These are phyloP conservation scores for Polygonum maritimum DNA, from an alignment of 148 eudicot genomes.

Conservation along the genomic window DNA sequence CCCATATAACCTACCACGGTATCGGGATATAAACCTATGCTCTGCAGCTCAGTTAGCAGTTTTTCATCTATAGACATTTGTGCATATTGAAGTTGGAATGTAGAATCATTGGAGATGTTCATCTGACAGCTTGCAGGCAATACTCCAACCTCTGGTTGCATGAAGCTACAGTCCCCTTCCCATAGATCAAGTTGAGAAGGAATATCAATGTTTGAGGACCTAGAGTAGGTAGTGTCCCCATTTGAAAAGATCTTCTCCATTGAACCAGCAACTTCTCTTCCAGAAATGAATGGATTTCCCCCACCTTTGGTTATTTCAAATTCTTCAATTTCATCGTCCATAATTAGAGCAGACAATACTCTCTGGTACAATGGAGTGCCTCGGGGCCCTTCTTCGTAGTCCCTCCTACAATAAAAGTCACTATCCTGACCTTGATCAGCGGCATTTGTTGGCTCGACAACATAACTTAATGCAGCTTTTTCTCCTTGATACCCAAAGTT, in stretches of 20 bases:
- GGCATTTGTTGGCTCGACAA: conserved; percentile 28
- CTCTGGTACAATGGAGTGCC: conserved; percentile 61
- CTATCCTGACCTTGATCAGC: conserved; percentile 33
- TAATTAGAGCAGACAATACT: conserved; percentile 81
- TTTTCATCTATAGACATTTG: conserved; percentile 54
- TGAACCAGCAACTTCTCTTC: conserved; percentile 24
- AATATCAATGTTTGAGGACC: conserved; percentile 31
- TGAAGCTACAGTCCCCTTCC: conserved; percentile 29
- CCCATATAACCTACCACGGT: conserved; percentile 50
- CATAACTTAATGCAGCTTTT: conserved; percentile 23
- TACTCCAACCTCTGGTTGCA: conserved; percentile 31
- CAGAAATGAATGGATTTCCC: conserved; percentile 18
- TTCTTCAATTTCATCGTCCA: conserved; percentile 70
- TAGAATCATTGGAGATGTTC: conserved; percentile 30
- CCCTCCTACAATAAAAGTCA: conserved; percentile 30
- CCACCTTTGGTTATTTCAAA: conserved; percentile 37
- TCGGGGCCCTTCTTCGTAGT: conserved; percentile 29
- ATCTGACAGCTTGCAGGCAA: conserved; percentile 25
- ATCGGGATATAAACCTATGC: conserved; percentile 65
- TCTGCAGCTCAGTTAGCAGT: conserved; percentile 73
- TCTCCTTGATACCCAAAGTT: conserved; percentile 26
- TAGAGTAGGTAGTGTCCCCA: conserved; percentile 33
- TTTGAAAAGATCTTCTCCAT: conserved; percentile 37
- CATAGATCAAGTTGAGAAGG: conserved; percentile 33
- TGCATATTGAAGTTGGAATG: conserved; percentile 47